Conservation (phyloP, 257 asterid genomes). For the Paraleonurus japonicus region DNA sequence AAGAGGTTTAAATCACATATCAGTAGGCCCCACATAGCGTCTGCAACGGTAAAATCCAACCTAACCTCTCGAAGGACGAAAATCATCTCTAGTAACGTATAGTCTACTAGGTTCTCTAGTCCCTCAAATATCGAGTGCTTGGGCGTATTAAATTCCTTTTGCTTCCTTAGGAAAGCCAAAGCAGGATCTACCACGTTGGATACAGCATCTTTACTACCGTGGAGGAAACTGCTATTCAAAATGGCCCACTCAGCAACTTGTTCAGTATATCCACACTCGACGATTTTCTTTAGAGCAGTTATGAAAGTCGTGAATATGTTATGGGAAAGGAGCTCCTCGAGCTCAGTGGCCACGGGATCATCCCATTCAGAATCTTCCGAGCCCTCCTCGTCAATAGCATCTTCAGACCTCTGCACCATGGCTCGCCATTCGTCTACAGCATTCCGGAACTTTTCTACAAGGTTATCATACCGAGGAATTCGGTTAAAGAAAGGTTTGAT, state of each 20-base stretch:
- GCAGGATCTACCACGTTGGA: constrained; percentile 73
- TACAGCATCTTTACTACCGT: constrained; percentile 58
- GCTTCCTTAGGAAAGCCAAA: constrained; percentile 46
- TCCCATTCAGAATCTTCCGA: constrained; percentile 57
- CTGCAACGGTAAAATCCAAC: constrained; percentile 50
- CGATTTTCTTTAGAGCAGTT: constrained; percentile 55
- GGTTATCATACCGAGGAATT: constrained; percentile 54
- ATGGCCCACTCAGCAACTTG: constrained; percentile 70
- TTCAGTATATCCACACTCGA: constrained; percentile 51
- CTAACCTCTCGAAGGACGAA: constrained; percentile 65
- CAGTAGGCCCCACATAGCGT: constrained; percentile 79
- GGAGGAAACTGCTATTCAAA: constrained; percentile 51
- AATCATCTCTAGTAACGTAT: constrained; percentile 76
- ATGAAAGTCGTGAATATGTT: constrained; percentile 40
- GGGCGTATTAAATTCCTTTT: constrained; percentile 34
- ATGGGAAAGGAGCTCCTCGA: constrained; percentile 49
- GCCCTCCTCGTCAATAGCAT: constrained; percentile 26
- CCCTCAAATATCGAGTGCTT: constrained; percentile 42
- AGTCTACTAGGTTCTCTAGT: constrained; percentile 54
- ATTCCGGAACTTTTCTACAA: constrained; percentile 39
- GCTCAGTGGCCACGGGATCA: constrained; percentile 47
- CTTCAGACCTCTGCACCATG: constrained; percentile 29
- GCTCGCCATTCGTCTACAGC: constrained; percentile 38
- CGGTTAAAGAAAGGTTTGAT: constrained; percentile 40
- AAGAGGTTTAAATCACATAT: constrained; percentile 68